Evolutionary conservation across 2,329 filamentous ascomycete genomes (phyloP).

Genomic region (Piedraia hortae): DNA sequence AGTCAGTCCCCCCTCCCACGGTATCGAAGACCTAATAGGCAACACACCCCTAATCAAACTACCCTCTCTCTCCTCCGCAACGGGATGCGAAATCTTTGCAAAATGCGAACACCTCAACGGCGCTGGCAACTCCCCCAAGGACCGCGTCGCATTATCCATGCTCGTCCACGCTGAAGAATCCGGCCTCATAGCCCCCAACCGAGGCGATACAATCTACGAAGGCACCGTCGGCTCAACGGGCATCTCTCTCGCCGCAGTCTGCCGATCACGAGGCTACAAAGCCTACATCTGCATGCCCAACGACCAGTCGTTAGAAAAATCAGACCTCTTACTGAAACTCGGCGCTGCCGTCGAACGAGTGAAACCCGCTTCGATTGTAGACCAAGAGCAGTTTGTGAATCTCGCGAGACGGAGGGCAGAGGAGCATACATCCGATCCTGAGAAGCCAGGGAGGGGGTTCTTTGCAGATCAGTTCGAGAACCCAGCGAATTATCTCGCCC

Average conservation of each 20-base stretch:
- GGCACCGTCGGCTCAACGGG: slow-evolving; percentile 91
- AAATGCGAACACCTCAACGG: slow-evolving; percentile 95
- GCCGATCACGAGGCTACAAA: slow-evolving; percentile 64
- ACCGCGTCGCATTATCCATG: slow-evolving; percentile 77
- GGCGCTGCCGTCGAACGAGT: slow-evolving; percentile 85
- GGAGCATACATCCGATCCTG: slow-evolving; percentile 35
- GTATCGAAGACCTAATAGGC: slow-evolving; percentile 77
- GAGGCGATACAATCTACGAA: slow-evolving; percentile 88
- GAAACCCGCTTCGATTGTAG: slow-evolving; percentile 74
- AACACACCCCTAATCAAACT: slow-evolving; percentile 77
- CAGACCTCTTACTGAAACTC: slow-evolving; percentile 61
- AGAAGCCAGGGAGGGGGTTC: slow-evolving; percentile 46
- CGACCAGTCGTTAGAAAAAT: slow-evolving; percentile 73
- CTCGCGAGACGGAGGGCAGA: slow-evolving; percentile 48
- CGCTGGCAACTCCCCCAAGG: slow-evolving; percentile 79
- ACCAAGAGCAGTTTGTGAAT: slow-evolving; percentile 83
- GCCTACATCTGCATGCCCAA: slow-evolving; percentile 96
- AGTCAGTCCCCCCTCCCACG: too few species aligned
- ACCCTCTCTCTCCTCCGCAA: slow-evolving; percentile 58
- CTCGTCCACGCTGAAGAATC: slow-evolving; percentile 54
- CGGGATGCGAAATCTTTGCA: slow-evolving; percentile 66
- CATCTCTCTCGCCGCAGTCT: slow-evolving; percentile 75
- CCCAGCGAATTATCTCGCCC: slow-evolving; percentile 62
- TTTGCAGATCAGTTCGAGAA: slow-evolving; percentile 96
- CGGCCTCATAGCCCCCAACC: slow-evolving; percentile 47